Percentiles rank a stretch among this genome's conserved stretches.
Evolutionary conservation across 2,329 filamentous ascomycete species (phyloP).

Genomic region (Acephala macrosclerotiorum): DNA sequence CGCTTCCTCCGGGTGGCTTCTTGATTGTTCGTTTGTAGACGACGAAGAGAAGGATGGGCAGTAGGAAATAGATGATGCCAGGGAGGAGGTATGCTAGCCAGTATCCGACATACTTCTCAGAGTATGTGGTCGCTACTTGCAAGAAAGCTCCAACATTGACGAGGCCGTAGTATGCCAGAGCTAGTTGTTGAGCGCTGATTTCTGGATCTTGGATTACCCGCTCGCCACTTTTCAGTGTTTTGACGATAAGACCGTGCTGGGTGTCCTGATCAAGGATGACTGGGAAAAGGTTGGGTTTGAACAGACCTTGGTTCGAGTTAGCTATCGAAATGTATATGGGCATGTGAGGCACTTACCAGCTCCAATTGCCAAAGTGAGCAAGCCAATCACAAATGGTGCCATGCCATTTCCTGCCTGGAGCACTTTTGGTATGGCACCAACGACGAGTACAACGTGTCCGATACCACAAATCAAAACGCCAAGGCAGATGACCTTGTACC

Average conservation of each 20-base stretch:
- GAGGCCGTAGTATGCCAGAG: conserved; percentile 66
- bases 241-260: conserved; percentile 38
- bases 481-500: conserved; percentile 65
- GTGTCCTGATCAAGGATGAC: neutral
- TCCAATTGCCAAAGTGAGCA: conserved; percentile 26
- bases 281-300: neutral
- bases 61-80: conserved; percentile 67
- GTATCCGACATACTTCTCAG: conserved; percentile 56
- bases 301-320: neutral
- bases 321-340: neutral
- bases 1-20: conserved; percentile 46
- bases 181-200: conserved; percentile 57
- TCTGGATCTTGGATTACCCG: conserved; percentile 67
- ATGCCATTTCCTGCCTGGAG: neutral
- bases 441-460: conserved; percentile 65
- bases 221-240: conserved; percentile 59
- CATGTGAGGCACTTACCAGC: conserved; percentile 44
- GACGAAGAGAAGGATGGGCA: conserved; percentile 56
- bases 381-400: neutral
- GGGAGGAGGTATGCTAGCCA: conserved; percentile 53
- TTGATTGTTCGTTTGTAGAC: conserved; percentile 48
- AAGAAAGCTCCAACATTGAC: conserved; percentile 69
- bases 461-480: conserved; percentile 60
- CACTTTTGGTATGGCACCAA: conserved; percentile 27
- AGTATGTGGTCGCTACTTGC: conserved; percentile 51